Base-by-base conservation (phyloP, 805 yeast genomes). In the Maudiozyma pseudohumilis region DNA sequence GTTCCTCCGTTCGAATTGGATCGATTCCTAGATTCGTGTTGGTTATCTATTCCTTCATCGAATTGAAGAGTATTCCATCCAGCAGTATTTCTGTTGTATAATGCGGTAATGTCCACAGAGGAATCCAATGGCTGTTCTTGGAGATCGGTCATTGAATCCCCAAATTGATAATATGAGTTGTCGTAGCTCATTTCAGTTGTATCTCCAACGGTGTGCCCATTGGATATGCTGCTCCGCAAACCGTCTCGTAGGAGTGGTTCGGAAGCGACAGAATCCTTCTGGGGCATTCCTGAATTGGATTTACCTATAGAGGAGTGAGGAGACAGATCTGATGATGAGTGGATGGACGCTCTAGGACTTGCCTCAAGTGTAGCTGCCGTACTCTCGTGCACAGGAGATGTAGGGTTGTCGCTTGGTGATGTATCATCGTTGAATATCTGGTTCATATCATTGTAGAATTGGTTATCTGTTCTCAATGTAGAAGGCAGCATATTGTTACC, bases 71-170 rank as follows among this genome's bases (percentile, higher is more conserved):
- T 55, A 29, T 52, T 55, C 56, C 59, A 49, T 9, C 45, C 45
- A 32, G 42, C 48, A 13, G 53, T 43, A 37, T 50, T 53, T 13
- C 49, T 43, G 15, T 48, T 50, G 34, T 60, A 61, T 29, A 64
- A 45, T 1, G 65, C 61, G 1, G 67, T 63, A 5, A 63, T 60
- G 40, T 63, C 68, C 26, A 61, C 60, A 3, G 66, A 57, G 0
- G 60, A 46, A 33, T 59, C 59, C 3, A 50, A 35, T 7, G 56
- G 47, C 5, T 38, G 39, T 21, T 42, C 47, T 1, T 43, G 29
- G 25, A 40, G 40, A 12, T 49, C 50, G 9, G 32, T 29, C 13
- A 55, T 42, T 0, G 63, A 57, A 22, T 60, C 65, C 19, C 51
- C 45, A 7, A 64, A 54, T 32, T 48, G 49, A 13, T 45, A 38